Conservation (phyloP, 371 early-diverging fungal species). For the Zychaea mexicana region DNA sequence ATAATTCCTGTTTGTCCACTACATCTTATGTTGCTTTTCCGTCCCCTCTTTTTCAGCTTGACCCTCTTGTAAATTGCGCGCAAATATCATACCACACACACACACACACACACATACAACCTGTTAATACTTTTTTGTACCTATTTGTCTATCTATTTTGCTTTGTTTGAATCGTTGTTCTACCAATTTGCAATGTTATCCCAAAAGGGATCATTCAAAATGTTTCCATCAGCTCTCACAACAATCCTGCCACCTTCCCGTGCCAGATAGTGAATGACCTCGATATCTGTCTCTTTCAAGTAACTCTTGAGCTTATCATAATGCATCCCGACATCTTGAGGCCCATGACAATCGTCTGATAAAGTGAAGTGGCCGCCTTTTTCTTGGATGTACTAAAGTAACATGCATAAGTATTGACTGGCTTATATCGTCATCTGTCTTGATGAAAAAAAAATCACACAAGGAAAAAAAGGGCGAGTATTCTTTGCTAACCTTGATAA, state of each 20-base stretch:
- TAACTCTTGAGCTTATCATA: slow-evolving; percentile 67
- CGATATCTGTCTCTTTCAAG: slow-evolving; percentile 50
- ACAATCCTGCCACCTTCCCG: slow-evolving; percentile 19
- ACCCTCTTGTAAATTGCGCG: neutral
- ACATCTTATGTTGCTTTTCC: too few species aligned
- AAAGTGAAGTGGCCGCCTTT: slow-evolving; percentile 79
- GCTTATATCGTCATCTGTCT: too few species aligned
- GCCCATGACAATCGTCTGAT: slow-evolving; percentile 93
- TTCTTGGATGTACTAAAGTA: slow-evolving; percentile 56
- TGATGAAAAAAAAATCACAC: too few species aligned
- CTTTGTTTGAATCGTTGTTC: neutral
- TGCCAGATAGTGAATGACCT: slow-evolving; percentile 47
- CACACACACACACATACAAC: neutral
- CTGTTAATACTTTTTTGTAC: slow-evolving; percentile 1
- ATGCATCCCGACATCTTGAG: slow-evolving; percentile 82
- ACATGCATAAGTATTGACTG: neutral
- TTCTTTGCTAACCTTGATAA: slow-evolving; percentile 62
- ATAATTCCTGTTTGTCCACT: neutral
- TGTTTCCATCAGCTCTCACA: slow-evolving; percentile 28
- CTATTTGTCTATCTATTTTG: neutral
- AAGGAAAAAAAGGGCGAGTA: neutral
- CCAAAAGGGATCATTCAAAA: slow-evolving; percentile 45
- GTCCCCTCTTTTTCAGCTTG: neutral
- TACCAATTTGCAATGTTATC: slow-evolving; percentile 30
- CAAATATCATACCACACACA: slow-evolving; percentile 1